Base-by-base conservation (phyloP, 2,329 filamentous ascomycete genomes). In the Exserohilum turcica region DNA sequence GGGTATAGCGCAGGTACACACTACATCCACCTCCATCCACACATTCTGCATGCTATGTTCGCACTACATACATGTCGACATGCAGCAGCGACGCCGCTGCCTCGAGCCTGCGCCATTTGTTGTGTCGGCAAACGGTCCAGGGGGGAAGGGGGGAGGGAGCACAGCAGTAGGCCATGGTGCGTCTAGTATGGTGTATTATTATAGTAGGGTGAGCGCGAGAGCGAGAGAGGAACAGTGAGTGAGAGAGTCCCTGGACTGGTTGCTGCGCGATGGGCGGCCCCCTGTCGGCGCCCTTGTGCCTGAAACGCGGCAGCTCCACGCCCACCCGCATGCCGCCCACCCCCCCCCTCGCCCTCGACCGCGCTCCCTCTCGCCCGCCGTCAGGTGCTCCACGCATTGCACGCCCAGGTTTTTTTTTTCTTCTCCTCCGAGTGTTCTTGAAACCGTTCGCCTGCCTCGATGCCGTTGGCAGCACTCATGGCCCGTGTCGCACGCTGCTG, bases 401-500 rank as follows among this genome's bases (percentile, higher is more conserved):
- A 40, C 33, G 37, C 40, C 15, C 15, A 35, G 4, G 33, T 13
- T 13, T 10, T 3, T 35, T 35, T 18, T n/a, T 9, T 16, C 33
- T 9, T 33, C 13, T 33, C n/a, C 33, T 16, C 16, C n/a, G n/a
- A n/a, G n/a, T 15, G 47, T 45, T 24, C 31, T 24, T 43, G 28
- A 36, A 32, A 36, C 29, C 31, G 38, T 51, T 27, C 39, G 31
- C 43, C 35, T 57, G 48, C 44, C 46, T 44, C 46, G 52, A 54
- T 43, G 54, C 48, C 27, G 43, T 24, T 31, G 28, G 42, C 50
- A 50, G 52, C 38, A 31, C 52, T 54, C 54, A 63, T 61, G 56
- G 58, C 44, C 36, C 18, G 27, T 38, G 48, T 43, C 18, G 27
- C 8, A 42, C 39, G 43, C 37, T 45, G 49, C 47, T 65, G 63